Base-by-base conservation (phyloP, 1,284 basidiomycete species). In the Cryptococcus deneoformans region DNA sequence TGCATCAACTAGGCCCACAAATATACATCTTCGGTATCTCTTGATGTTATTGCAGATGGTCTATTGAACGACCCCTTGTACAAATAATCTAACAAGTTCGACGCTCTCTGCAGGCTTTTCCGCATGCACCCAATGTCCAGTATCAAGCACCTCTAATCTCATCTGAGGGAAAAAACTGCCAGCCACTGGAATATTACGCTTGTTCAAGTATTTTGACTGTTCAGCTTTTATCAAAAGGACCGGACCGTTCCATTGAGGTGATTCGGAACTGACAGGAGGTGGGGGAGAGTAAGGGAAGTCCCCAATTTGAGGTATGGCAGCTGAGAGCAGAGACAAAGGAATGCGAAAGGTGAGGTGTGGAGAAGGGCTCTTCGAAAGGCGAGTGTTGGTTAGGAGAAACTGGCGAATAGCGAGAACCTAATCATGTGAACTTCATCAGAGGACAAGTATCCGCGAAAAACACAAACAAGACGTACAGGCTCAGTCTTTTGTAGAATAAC, bases 301-400 rank as follows among this genome's bases (percentile, higher is more conserved):
- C 42, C 83, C 83, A 46, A 84, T 82, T 42, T 74, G 65, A 2
- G 72, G 69, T 29, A 84, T 78, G 35, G 77, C 67, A 6, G 66
- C 67, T 6, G 67, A 57, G 46, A 84, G 77, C 16, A 79, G 74
- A 16, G 76, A 61, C 8, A 84, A 68, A 0, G 83, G 82, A 44
- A 83, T 77, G 5, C 83, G 76, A 72, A 83, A 83, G 24, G 64
- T 67, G 60, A 82, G 71, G 24, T 69, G 58, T 1, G 65, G 57
- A 20, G 71, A 59, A 14, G 60, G 54, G 35, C 60, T 42, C 3
- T 53, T 53, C 4, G 72, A 66, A 45, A 68, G 63, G 6, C 69
- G 62, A 6, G 81, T 75, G 70, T 84, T 84, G 20, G 83, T 84
- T n/a, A 84, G 73, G 14, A 84, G 77, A 74, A 84, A 84, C 65